Conservation (phyloP, 257 asterid species). For the Solanum habrochaites region DNA sequence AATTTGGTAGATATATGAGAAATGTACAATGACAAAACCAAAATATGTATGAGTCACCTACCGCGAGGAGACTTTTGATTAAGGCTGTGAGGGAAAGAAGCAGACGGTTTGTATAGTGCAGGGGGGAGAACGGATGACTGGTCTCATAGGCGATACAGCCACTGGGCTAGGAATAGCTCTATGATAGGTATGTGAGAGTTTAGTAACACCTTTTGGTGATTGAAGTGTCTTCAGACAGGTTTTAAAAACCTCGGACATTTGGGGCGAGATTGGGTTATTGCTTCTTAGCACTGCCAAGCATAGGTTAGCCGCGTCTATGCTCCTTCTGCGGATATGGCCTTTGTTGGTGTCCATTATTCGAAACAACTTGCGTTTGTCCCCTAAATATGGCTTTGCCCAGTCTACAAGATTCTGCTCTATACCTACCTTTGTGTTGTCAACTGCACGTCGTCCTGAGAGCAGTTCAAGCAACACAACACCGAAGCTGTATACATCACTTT, state of each 20-base stretch:
- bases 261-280: constrained; percentile 53
- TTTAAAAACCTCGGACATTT: constrained; percentile 61
- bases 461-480: constrained; percentile 73
- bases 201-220: constrained; percentile 24
- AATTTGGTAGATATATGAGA: background rate
- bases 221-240: constrained; percentile 48
- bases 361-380: constrained; percentile 54
- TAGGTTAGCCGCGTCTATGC: constrained; percentile 54
- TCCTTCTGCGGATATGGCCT: constrained; percentile 79
- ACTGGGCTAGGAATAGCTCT: constrained; percentile 9
- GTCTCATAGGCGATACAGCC: constrained; percentile 13
- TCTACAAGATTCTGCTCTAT: constrained; percentile 68
- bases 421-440: constrained; percentile 48
- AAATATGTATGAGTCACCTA: constrained; percentile 13
- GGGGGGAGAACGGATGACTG: constrained; percentile 40
- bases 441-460: constrained; percentile 59
- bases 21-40: constrained; percentile 6
- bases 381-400: constrained; percentile 67
- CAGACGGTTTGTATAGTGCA: constrained; percentile 33
- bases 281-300: constrained; percentile 49
- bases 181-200: constrained; percentile 9
- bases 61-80: constrained; percentile 33
- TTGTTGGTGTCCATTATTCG: constrained; percentile 68
- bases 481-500: constrained; percentile 75
- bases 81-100: constrained; percentile 49